A percentile compares a stretch with the other conserved stretches of the same genome.
These are phyloP conservation scores for Aegilops speltoides DNA, from an alignment of 176 grass and related monocot genomes.

Conservation along the genomic window DNA sequence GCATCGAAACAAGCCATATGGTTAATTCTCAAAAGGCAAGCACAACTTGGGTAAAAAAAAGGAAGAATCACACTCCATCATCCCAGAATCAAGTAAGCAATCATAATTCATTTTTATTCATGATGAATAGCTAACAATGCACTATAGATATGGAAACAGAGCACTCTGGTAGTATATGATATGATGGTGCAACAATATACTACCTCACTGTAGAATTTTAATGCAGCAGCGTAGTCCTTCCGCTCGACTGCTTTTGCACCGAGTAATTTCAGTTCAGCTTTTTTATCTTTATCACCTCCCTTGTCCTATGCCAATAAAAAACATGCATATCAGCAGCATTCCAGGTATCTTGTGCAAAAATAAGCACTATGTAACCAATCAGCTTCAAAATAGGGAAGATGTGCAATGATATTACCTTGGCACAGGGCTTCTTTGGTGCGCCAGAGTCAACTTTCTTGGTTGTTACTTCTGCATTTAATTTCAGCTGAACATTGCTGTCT, in stretches of 20 bases:
- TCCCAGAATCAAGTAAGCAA: neutral
- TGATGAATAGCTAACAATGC: neutral
- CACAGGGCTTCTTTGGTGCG: neutral
- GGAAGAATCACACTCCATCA: neutral
- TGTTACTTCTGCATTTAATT: neutral
- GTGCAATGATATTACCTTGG: neutral
- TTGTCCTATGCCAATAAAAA: neutral
- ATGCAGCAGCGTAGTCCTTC: conserved; percentile 22
- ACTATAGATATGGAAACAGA: neutral
- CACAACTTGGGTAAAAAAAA: neutral
- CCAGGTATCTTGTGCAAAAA: neutral
- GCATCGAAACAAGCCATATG: neutral
- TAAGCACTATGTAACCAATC: neutral
- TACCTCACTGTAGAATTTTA: conserved; percentile 41
- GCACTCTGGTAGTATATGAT: neutral
- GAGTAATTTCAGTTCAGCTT: conserved; percentile 30
- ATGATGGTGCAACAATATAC: neutral
- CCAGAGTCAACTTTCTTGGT: conserved; percentile 1
- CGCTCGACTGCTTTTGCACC: conserved; percentile 25
- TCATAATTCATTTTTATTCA: neutral
- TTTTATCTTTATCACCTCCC: conserved; percentile 4
- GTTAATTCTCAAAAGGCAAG: neutral
- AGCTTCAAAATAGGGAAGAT: neutral
- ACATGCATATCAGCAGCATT: neutral
- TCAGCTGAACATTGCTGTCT: neutral